Conservation (phyloP, 1,284 basidiomycete species). For the Rhodotorula sp. region DNA sequence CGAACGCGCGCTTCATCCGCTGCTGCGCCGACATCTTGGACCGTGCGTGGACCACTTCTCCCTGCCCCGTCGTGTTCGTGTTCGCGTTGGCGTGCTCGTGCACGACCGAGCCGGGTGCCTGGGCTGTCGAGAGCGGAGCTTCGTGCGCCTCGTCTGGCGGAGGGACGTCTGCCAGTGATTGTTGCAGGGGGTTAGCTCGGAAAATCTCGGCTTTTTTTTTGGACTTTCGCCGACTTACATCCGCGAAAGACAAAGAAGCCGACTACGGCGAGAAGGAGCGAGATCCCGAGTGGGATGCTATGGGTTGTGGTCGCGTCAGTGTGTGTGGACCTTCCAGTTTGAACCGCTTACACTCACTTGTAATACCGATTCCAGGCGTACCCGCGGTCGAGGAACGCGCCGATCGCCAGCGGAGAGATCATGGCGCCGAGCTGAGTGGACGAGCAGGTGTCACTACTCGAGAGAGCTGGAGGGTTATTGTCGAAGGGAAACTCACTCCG, state of each 20-base stretch:
- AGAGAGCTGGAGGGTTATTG: too few species aligned
- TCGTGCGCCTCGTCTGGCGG: constrained; percentile 31
- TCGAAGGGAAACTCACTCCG: constrained; percentile 8
- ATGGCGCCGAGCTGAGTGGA: constrained; percentile 24
- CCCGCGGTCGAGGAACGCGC: constrained; percentile 28
- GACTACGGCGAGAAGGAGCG: constrained; percentile 20
- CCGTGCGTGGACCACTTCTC: constrained; percentile 32
- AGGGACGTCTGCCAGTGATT: not conserved
- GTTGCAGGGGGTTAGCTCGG: not conserved
- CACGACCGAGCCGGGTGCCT: not conserved
- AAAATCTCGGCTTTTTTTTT: not conserved
- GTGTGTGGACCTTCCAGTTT: not conserved
- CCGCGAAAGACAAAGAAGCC: constrained; percentile 20
- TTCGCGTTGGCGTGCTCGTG: not conserved
- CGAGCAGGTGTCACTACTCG: not conserved
- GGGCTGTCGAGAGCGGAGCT: constrained; percentile 7
- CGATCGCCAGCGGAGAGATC: constrained; percentile 36
- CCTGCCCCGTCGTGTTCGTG: not conserved
- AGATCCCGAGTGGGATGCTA: constrained; percentile 25
- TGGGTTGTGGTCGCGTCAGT: not conserved
- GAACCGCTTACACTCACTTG: constrained; percentile 1
- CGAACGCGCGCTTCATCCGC: constrained; percentile 30
- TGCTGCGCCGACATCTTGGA: constrained; percentile 20
- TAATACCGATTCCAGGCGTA: constrained; percentile 29
- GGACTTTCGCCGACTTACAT: not conserved